Conservation (phyloP, 2,329 filamentous ascomycete species). For the Fusarium poae region DNA sequence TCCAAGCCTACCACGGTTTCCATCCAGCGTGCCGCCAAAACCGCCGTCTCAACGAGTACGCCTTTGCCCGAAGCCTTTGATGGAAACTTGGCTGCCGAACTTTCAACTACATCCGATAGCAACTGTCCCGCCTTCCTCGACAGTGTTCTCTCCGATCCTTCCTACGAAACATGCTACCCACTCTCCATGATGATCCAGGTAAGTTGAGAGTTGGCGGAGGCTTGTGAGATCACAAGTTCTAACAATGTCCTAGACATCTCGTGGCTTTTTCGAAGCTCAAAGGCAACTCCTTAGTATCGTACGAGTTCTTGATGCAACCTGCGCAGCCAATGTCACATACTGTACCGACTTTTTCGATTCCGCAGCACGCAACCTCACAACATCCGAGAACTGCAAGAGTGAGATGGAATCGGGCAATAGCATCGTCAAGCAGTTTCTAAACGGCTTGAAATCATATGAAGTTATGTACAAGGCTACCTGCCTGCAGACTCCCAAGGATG, state of each 20-base stretch:
- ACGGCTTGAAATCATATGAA: slow-evolving; percentile 81
- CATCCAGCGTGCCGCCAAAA: slow-evolving; percentile 40
- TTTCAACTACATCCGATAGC: slow-evolving; percentile 63
- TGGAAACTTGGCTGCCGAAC: slow-evolving; percentile 72
- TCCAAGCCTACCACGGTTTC: slow-evolving; percentile 44
- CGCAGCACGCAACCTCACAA: slow-evolving; percentile 75
- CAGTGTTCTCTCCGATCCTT: slow-evolving; percentile 72
- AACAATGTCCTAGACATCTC: slow-evolving; percentile 74
- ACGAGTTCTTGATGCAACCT: slow-evolving; percentile 82
- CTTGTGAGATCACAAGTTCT: background rate
- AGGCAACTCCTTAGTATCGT: slow-evolving; percentile 79
- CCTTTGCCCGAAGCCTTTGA: slow-evolving; percentile 73
- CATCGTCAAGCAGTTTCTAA: slow-evolving; percentile 79
- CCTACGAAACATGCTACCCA: slow-evolving; percentile 81
- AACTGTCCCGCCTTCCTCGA: slow-evolving; percentile 77
- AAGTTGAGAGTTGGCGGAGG: slow-evolving; percentile 49
- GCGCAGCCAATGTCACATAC: slow-evolving; percentile 72
- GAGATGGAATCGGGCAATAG: slow-evolving; percentile 78
- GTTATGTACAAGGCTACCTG: slow-evolving; percentile 85
- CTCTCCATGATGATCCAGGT: slow-evolving; percentile 87
- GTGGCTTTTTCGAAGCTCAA: slow-evolving; percentile 83
- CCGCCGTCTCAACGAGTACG: slow-evolving; percentile 55
- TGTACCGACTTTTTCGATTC: slow-evolving; percentile 75
- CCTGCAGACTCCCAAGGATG: slow-evolving; percentile 73
- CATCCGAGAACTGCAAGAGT: slow-evolving; percentile 73